Base-by-base conservation (phyloP, 169 alveolate species). In the Sarcocystis neurona region DNA sequence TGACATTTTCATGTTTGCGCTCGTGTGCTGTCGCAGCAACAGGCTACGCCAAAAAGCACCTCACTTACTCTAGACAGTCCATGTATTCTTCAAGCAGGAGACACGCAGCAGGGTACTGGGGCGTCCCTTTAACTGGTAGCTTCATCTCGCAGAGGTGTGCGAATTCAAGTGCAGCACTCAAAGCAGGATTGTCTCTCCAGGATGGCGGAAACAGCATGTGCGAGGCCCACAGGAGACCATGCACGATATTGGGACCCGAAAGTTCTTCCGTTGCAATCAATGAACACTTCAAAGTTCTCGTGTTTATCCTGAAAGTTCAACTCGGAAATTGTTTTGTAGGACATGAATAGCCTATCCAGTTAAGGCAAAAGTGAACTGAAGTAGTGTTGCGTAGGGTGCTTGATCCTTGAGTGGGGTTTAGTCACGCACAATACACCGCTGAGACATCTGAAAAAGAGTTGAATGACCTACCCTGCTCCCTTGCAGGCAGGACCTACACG, bases 201-300 rank as follows among this genome's bases (percentile, higher is more conserved):
- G 82, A 72, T 0, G 82, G 82, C 15, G 82, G 82, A 27, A 72
- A 6, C 48, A 72, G 82, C 82, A 72, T 48, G 23, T 72, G 82
- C 23, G 82, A 72, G 1, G 82, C 82, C 82, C 82, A 72, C 20
- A 72, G 82, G 56, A 72, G 82, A 41, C 82, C 82, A 56, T 72
- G 82, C 20, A 72, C 43, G 53, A 72, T 37, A 18, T 72, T 72
- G 32, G 82, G 82, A 1, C 95, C 95, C 2, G 93, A 92, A 58
- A 93, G 80, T 56, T 91, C 92, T 41, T 93, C 95, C 89, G 82
- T 68, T 30, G 93, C 58, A 23, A 84, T 60, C 84, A 84, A 32
- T 37, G 93, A 74, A 41, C 93, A 90, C 48, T 87, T 82, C 20
- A 90, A 79, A 66, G 85, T 84, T 46, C 93, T 84, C 30, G 70